Evolutionary conservation across 2,329 filamentous ascomycete genomes (phyloP).

Genomic region (Chaetomium strumarium): DNA sequence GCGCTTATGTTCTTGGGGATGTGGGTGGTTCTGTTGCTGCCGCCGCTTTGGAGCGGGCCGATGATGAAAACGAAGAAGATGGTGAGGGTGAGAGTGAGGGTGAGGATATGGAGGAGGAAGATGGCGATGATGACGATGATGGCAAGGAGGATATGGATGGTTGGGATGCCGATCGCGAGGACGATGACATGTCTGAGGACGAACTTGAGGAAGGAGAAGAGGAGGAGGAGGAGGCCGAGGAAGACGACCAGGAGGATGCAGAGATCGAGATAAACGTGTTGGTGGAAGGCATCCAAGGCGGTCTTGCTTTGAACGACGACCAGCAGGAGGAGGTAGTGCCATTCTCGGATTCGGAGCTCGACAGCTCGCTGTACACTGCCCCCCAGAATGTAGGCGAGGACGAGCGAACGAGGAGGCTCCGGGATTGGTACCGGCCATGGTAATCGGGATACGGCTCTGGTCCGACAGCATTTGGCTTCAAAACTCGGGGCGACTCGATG

Average conservation of each 20-base stretch:
- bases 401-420: slow-evolving; percentile 7
- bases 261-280: not conserved
- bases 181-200: not conserved
- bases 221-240: not conserved
- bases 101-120: not conserved
- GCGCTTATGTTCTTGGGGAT: not conserved
- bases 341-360: not conserved
- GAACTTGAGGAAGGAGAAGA: not conserved
- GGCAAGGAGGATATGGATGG: not conserved
- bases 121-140: not conserved
- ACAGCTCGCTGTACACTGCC: not conserved
- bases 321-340: not conserved
- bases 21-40: not conserved
- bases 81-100: not conserved
- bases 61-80: not conserved
- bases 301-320: slow-evolving; percentile 9
- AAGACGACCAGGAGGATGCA: not conserved
- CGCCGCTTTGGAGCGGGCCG: not conserved
- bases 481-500: not conserved
- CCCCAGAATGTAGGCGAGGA: slow-evolving; percentile 9
- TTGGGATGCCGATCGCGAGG: no score
- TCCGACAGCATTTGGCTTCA: not conserved
- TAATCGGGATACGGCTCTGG: not conserved
- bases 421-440: slow-evolving; percentile 19
- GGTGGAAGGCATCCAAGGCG: slow-evolving; percentile 14